Percentiles rank a stretch among this genome's conserved stretches.
These are phyloP conservation scores for Medicago lupulina DNA, from an alignment of 306 rosid species.

Conservation along the genomic window DNA sequence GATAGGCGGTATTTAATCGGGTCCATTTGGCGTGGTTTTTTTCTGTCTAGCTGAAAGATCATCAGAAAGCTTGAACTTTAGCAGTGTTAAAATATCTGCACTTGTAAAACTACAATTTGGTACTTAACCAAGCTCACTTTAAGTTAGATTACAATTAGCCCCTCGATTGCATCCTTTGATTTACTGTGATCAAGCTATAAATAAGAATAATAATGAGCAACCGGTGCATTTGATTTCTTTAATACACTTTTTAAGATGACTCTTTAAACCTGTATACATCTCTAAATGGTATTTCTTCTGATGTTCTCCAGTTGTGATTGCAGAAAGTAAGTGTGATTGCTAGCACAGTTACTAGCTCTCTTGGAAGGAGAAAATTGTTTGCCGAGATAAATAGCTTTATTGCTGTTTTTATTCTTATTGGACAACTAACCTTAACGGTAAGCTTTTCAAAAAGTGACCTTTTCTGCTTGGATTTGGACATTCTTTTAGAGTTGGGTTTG, in stretches of 20 bases:
- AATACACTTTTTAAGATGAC: conserved; percentile 7
- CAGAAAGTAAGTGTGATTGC: conserved; percentile 94
- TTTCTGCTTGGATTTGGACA: neutral
- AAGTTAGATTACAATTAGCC: conserved; percentile 26
- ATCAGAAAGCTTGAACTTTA: conserved; percentile 25
- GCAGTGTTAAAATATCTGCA: conserved; percentile 26
- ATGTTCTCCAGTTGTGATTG: conserved; percentile 42
- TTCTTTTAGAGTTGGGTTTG: conserved; percentile 19
- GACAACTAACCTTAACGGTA: conserved; percentile 91
- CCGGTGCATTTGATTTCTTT: neutral
- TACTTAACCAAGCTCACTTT: conserved; percentile 9
- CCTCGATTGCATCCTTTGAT: conserved; percentile 19
- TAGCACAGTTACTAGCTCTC: conserved; percentile 73
- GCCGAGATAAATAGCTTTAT: conserved; percentile 89
- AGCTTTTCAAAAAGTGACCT: conserved; percentile 29
- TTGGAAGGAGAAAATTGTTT: conserved; percentile 82
- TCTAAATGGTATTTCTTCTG: conserved; percentile 31
- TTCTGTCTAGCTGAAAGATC: conserved; percentile 1
- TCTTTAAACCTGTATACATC: neutral
- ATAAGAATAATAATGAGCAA: conserved; percentile 5
- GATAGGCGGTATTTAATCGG: neutral
- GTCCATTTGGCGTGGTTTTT: conserved; percentile 14
- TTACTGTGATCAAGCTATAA: conserved; percentile 26
- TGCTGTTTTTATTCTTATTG: conserved; percentile 88
- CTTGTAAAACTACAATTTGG: conserved; percentile 2